Evolutionary conservation across 768 basidiomycete species (phyloP), one percentile per base, ranked within the genome.

Genomic region (Gymnopilus dilepis): DNA sequence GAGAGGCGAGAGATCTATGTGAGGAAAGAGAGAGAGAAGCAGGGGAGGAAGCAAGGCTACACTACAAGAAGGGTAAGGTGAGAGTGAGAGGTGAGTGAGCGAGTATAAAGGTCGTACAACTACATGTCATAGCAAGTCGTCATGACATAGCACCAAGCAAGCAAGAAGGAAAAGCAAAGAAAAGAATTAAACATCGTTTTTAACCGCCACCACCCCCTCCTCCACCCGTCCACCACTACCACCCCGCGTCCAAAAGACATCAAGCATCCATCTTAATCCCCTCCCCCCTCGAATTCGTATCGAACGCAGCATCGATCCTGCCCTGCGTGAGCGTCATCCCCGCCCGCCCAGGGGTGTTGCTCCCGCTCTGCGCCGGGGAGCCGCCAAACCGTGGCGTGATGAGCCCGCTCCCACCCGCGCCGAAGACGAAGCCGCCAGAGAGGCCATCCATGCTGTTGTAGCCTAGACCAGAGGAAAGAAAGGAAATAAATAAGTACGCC

Each of bases 351-450:
- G 84, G 84, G 0, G 82, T 82, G 62, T 83, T 84, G 28, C 68
- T 71, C 3, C 88, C 88, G 17, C 88, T 89, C 34, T 83, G 82
- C 38, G 80, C 65, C 0, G 90, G 88, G 9, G 89, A 86, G 41
- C 79, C 72, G 30, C 86, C 82, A 70, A 86, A 78, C 21, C 85
- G 81, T 0, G 92, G 91, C 8, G 93, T 93, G 67, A 94, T 94
- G 57, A 93, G 76, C 30, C 91, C 92, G 67, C 89, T 92, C 19
- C 92, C 93, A 28, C 91, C 90, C 6, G 88, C 84, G 9, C 93
- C 93, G 66, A 88, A 95, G 21, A 94, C 87, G 72, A 95, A 94
- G 6, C 93, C 93, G 22, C 92, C 93, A 60, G 87, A 90, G 12
- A 95, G 77, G 5, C 91, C 91, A 72, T 94, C 93, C 80, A 93